Conservation (phyloP, 768 basidiomycete genomes). For the Mycena indigotica region DNA sequence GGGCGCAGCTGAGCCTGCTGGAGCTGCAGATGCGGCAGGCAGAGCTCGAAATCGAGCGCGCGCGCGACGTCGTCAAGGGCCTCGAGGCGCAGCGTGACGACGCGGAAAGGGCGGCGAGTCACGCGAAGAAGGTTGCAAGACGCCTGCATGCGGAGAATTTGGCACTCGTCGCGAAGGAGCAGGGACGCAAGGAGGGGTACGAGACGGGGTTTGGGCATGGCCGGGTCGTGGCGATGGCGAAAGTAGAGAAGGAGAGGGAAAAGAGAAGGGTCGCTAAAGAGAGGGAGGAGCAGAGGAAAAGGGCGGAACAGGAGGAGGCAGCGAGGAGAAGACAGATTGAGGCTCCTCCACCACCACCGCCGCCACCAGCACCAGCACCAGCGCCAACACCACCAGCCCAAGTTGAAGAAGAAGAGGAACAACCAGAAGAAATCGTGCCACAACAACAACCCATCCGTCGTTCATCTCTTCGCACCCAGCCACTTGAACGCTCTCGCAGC, state of each 20-base stretch:
- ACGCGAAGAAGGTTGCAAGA: constrained; percentile 54
- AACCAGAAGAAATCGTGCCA: too few species aligned
- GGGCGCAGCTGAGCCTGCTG: constrained; percentile 7
- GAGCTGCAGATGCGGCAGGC: constrained; percentile 13
- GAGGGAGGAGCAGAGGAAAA: neutral
- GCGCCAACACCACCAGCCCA: neutral
- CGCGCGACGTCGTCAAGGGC: constrained; percentile 25
- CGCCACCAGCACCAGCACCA: too few species aligned
- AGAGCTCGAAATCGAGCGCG: constrained; percentile 11
- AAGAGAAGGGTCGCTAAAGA: neutral
- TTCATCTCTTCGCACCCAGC: neutral
- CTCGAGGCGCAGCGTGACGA: constrained; percentile 36
- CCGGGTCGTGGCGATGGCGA: constrained; percentile 19
- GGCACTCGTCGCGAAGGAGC: constrained; percentile 53
- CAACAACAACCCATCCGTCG: neutral
- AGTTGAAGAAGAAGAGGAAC: neutral
- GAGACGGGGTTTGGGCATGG: constrained; percentile 58
- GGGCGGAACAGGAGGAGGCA: neutral
- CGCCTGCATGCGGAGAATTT: constrained; percentile 57
- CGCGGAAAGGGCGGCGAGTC: constrained; percentile 34
- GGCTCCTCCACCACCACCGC: neutral
- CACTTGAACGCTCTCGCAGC: neutral
- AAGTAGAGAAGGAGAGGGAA: neutral
- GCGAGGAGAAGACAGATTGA: neutral
- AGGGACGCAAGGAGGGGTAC: constrained; percentile 49